A percentile compares a stretch with the other conserved stretches of the same genome.
phyloP scores from a whole-genome alignment of 768 basidiomycete genomes.

The Collybia sordida region DNA sequence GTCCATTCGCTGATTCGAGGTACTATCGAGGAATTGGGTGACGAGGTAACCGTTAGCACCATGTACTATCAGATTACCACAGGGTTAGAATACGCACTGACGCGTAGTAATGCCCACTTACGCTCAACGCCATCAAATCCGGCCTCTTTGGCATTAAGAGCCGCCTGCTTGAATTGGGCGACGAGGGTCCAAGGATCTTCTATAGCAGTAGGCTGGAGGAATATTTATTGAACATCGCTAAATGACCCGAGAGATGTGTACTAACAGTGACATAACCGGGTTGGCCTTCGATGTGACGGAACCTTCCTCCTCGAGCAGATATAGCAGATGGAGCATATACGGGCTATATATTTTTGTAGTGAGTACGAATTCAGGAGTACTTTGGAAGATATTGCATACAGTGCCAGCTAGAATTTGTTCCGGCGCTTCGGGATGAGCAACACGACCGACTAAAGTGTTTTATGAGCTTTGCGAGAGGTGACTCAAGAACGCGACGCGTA shows the following conservation, averaged over 20 bases:
- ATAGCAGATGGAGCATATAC: constrained; percentile 47
- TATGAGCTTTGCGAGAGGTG: background rate
- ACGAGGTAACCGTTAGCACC: constrained; percentile 44
- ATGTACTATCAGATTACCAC: constrained; percentile 28
- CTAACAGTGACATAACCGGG: constrained; percentile 42
- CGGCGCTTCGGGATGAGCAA: constrained; percentile 35
- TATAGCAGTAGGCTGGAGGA: constrained; percentile 34
- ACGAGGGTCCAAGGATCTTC: constrained; percentile 41
- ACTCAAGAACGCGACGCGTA: constrained; percentile 16
- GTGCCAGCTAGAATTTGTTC: constrained; percentile 35
- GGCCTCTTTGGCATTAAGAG: constrained; percentile 47
- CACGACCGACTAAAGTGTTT: constrained; percentile 28
- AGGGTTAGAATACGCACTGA: background rate
- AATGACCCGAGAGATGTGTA: background rate
- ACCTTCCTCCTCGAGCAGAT: constrained; percentile 39
- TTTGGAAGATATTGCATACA: constrained; percentile 15
- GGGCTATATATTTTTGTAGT: constrained; percentile 27
- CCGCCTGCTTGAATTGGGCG: constrained; percentile 40
- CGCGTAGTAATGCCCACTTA: constrained; percentile 15
- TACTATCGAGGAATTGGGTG: constrained; percentile 50
- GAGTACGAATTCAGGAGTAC: background rate
- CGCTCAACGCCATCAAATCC: constrained; percentile 59
- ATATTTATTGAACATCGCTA: background rate
- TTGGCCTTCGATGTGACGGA: constrained; percentile 33
- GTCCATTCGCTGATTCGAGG: constrained; percentile 52